Base-by-base conservation (phyloP, 2,329 filamentous ascomycete species). In the Lasiodiplodia theobromae region DNA sequence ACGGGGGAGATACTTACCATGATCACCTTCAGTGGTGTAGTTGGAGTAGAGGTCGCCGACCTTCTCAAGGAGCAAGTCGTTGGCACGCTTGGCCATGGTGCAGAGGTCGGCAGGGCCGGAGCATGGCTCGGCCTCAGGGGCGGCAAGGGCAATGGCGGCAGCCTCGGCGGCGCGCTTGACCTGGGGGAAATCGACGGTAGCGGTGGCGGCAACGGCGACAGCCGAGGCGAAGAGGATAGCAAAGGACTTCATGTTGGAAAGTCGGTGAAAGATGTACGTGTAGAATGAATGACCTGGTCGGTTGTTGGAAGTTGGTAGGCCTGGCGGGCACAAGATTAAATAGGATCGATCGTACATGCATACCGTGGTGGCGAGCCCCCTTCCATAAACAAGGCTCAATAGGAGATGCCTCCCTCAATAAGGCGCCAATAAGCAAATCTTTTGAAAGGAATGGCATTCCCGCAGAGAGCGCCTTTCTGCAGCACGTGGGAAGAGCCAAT, bases 241-340 rank as follows among this genome's bases (percentile, higher is more conserved):
- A 71, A 81, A 77, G 75, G 85, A 72, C 79, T 84, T 86, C 85
- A 87, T 87, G 66, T 68, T 81, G 75, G 8, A n/a, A 58, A 58
- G 66, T 63, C 64, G 25, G 16, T 16, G 18, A 51, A 51, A 16
- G 21, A 16, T n/a, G 23, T 49, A 47, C 10, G 16, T 21, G 58
- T 64, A 23, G 68, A 65, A 58, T 64, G 69, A 68, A 66, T 66
- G 69, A 70, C 63, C 68, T 69, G 69, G 71, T 71, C 65, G 70
- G 66, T 54, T 71, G 38, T 34, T 23, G 57, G 60, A 18, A 25
- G 18, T 12, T 67, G 40, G 66, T 66, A n/a, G 51, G 25, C 31
- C 66, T 67, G 56, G 37, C 57, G 52, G 16, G 6, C 3, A 18
- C 31, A 12, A 18, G 8, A 38, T 40, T 57, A 57, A 21, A 28